Conservation (phyloP, 768 basidiomycete genomes). For the Leccinum arenicola region DNA sequence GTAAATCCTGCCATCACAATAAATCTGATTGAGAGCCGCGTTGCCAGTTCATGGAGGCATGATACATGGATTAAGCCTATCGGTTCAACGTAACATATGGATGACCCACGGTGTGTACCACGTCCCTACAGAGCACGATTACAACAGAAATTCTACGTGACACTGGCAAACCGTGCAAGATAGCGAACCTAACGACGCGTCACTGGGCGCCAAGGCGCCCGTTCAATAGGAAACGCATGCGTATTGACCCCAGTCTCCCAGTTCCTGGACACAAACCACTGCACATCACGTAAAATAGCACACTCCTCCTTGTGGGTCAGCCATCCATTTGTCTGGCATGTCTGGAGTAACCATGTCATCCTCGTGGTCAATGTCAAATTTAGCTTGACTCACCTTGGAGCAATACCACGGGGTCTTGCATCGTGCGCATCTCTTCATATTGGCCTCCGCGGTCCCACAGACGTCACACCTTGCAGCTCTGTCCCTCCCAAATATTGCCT, state of each 20-base stretch:
- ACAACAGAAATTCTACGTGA: not conserved
- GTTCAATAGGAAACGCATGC: conserved; percentile 21
- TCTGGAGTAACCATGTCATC: conserved; percentile 14
- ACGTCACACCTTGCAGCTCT: conserved; percentile 22
- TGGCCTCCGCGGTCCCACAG: conserved; percentile 18
- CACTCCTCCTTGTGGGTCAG: conserved; percentile 22
- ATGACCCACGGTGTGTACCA: conserved; percentile 3
- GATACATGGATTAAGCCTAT: not conserved
- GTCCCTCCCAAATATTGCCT: conserved; percentile 16
- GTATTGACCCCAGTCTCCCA: conserved; percentile 21
- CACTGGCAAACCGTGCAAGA: not conserved
- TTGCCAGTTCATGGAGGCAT: not conserved
- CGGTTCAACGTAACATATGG: not conserved
- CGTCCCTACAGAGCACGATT: not conserved
- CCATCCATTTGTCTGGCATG: conserved; percentile 25
- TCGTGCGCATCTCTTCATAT: conserved; percentile 25
- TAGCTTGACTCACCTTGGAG: conserved; percentile 23
- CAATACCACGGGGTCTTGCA: conserved; percentile 31
- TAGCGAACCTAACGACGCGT: conserved; percentile 5
- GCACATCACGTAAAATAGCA: conserved; percentile 25
- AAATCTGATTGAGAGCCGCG: conserved; percentile 3
- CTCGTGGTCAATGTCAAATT: not conserved
- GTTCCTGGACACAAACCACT: conserved; percentile 29
- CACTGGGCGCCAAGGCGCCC: conserved; percentile 14
- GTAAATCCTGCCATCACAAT: conserved; percentile 8